Evolutionary conservation across 2,329 filamentous ascomycete species (phyloP).

Genomic region (Pseudohalonectria lignicola): DNA sequence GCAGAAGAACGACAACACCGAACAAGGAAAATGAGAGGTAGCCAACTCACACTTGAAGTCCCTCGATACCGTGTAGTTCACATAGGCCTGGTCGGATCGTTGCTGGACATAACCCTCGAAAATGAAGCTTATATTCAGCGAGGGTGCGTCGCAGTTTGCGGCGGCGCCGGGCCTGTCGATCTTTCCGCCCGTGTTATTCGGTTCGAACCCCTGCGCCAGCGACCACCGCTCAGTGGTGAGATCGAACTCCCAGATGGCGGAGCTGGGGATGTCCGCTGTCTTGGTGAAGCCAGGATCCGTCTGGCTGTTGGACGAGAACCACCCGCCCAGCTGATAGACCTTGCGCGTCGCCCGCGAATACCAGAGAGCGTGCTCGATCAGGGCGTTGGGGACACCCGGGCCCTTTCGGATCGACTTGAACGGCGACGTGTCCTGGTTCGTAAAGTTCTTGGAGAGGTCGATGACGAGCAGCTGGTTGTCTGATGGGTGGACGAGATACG

Average conservation of each 20-base stretch:
- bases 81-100: slow-evolving; percentile 7
- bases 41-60: slow-evolving; percentile 5
- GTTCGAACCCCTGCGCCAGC: slow-evolving; percentile 1
- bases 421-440: slow-evolving; percentile 6
- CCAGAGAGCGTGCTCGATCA: slow-evolving; percentile 11
- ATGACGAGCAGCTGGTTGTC: slow-evolving; percentile 10
- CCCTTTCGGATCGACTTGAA: slow-evolving; percentile 8
- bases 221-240: slow-evolving; percentile 3
- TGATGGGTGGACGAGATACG: neutral
- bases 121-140: slow-evolving; percentile 8
- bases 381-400: slow-evolving; percentile 8
- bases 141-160: slow-evolving; percentile 8
- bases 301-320: slow-evolving; percentile 10
- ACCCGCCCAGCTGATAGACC: slow-evolving; percentile 11
- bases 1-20: too few relatives aligned
- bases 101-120: slow-evolving; percentile 9
- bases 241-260: slow-evolving; percentile 7
- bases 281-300: slow-evolving; percentile 6
- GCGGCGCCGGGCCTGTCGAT: slow-evolving; percentile 8
- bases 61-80: slow-evolving; percentile 2
- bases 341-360: slow-evolving; percentile 8
- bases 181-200: slow-evolving; percentile 6
- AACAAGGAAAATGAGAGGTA: neutral
- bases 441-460: slow-evolving; percentile 10
- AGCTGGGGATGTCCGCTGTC: slow-evolving; percentile 4